A percentile compares a stretch with the other conserved stretches of the same genome.
Conservation (phyloP, 805 yeast species). For the Wickerhamiella occidentalis region DNA sequence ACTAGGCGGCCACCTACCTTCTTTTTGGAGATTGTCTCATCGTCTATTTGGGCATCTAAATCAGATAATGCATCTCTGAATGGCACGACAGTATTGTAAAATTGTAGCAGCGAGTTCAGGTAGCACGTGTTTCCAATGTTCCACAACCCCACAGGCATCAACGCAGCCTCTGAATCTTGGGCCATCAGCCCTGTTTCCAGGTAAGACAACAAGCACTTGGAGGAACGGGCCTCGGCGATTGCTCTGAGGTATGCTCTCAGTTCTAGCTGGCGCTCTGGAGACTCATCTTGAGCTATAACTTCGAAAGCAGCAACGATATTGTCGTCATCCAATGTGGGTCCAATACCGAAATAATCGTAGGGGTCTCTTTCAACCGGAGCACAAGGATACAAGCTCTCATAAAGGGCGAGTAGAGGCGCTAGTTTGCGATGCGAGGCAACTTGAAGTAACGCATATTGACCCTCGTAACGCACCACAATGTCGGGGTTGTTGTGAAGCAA, state of each 20-base stretch:
- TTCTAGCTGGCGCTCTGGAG: slow-evolving; percentile 39
- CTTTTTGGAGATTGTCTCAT: slow-evolving; percentile 34
- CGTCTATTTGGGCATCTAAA: slow-evolving; percentile 33
- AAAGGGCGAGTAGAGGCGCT: slow-evolving; percentile 1
- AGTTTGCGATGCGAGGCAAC: slow-evolving; percentile 16
- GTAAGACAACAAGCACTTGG: slow-evolving; percentile 44
- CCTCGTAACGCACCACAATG: slow-evolving; percentile 3
- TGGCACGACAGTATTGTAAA: slow-evolving; percentile 76
- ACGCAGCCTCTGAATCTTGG: slow-evolving; percentile 11
- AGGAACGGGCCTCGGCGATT: slow-evolving; percentile 43
- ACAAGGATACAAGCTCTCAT: slow-evolving; percentile 6
- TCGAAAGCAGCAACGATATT: slow-evolving; percentile 65
- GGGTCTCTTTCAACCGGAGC: slow-evolving; percentile 43
- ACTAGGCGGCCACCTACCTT: slow-evolving; percentile 83
- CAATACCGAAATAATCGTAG: slow-evolving; percentile 39
- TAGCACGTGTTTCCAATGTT: slow-evolving; percentile 96
- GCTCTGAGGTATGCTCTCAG: slow-evolving; percentile 46
- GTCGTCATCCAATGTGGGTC: slow-evolving; percentile 49
- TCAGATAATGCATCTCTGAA: slow-evolving; percentile 51
- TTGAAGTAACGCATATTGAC: slow-evolving; percentile 16
- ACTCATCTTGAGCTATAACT: slow-evolving; percentile 39
- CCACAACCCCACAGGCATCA: slow-evolving; percentile 78
- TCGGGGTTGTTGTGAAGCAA: background rate
- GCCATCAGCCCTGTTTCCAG: slow-evolving; percentile 48
- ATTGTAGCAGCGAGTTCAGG: slow-evolving; percentile 79